phyloP scores from a whole-genome alignment of 306 rosid genomes.

The Prunus dulcis region DNA sequence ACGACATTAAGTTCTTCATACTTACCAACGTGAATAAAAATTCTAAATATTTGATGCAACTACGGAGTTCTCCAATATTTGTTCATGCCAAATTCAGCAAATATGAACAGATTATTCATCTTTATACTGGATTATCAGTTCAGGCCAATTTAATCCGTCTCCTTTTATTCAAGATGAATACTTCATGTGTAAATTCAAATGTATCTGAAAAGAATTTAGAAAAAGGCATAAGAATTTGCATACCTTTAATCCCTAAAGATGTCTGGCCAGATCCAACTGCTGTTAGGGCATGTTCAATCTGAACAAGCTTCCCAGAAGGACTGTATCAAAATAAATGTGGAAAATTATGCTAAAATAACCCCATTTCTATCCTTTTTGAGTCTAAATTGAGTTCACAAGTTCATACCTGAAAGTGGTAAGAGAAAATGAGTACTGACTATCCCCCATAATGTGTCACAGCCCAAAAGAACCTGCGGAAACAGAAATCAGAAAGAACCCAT shows the following conservation, averaged over 20 bases:
- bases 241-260: conserved; percentile 77
- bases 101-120: background rate
- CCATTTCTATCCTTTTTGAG: background rate
- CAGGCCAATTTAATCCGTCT: background rate
- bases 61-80: background rate
- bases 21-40: background rate
- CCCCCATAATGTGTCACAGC: conserved; percentile 22
- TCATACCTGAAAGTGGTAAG: conserved; percentile 39
- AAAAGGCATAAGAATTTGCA: background rate
- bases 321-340: conserved; percentile 26
- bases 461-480: background rate
- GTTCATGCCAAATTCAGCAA: background rate
- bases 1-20: background rate
- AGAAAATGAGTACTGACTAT: conserved; percentile 39
- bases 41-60: background rate
- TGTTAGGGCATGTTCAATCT: conserved; percentile 81
- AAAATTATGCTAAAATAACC: background rate
- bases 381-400: background rate
- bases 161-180: background rate
- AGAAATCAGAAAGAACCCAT: background rate
- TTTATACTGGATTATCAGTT: background rate
- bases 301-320: conserved; percentile 80
- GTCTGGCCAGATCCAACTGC: conserved; percentile 85
- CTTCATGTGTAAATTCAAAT: background rate
- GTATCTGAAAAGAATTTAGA: background rate